These are phyloP conservation scores for Scenedesmus sp. DNA, from an alignment of 163 green algal species.

Conservation along the genomic window DNA sequence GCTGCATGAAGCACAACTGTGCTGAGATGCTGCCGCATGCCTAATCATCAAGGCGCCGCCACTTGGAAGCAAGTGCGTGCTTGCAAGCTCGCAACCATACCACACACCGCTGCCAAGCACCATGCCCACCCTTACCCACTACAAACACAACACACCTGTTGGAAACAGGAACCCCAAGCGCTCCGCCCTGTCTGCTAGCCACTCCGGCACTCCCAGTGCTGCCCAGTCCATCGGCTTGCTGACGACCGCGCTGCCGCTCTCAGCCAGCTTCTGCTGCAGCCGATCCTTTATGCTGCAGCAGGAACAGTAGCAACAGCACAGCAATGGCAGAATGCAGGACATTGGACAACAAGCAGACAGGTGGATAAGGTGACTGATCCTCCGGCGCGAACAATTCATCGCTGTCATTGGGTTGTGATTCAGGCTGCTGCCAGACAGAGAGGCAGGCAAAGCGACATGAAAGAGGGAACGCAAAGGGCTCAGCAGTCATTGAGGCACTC, in stretches of 20 bases:
- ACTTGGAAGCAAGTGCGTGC: background rate
- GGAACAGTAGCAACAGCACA: background rate
- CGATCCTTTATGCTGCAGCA: conserved; percentile 16
- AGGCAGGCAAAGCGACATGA: background rate
- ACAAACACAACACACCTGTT: conserved; percentile 69
- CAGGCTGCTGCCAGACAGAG: background rate
- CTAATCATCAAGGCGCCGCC: background rate
- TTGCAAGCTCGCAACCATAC: background rate
- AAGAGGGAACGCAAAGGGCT: too few species aligned
- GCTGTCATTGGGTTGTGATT: too few species aligned
- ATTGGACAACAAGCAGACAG: too few species aligned
- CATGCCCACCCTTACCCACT: conserved; percentile 4
- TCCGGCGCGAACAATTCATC: too few species aligned
- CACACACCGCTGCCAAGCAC: background rate
- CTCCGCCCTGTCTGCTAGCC: conserved; percentile 82
- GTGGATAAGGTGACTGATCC: too few species aligned
- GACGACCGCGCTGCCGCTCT: conserved; percentile 28
- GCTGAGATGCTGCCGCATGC: too few species aligned
- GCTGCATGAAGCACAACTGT: too few species aligned
- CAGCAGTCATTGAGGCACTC: background rate
- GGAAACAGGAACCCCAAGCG: conserved; percentile 79
- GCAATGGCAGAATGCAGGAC: background rate
- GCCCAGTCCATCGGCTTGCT: conserved; percentile 74
- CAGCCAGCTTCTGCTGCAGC: conserved; percentile 20
- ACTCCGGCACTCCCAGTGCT: conserved; percentile 73